Conservation (phyloP, 148 eudicot genomes). For the Chenopodium album region DNA sequence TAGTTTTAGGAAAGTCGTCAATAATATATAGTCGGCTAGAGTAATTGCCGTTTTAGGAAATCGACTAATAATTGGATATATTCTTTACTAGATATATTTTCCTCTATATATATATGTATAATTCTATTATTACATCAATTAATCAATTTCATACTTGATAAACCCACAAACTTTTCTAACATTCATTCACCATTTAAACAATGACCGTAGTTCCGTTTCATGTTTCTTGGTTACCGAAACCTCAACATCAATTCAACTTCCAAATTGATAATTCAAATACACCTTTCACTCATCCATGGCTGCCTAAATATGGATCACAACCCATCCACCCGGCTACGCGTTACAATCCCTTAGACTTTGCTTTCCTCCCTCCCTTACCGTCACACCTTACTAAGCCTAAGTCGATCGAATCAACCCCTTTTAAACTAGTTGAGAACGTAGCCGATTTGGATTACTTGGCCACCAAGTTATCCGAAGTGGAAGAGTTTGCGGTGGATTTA, state of each 20-base stretch:
- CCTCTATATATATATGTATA: no score
- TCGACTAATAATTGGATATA: no score
- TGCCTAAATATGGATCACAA: neutral
- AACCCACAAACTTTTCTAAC: no score
- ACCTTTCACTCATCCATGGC: neutral
- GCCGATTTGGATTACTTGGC: neutral
- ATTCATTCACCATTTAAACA: no score
- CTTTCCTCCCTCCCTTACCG: neutral
- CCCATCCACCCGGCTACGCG: constrained; percentile 3
- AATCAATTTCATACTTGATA: no score
- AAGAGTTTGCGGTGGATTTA: constrained; percentile 21
- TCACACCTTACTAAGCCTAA: neutral
- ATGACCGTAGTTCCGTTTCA: neutral
- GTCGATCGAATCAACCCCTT: neutral
- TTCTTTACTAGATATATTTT: no score
- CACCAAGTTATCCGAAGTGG: neutral
- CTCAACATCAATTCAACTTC: neutral
- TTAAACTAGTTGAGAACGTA: neutral
- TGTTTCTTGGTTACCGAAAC: constrained; percentile 1
- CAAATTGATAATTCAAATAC: neutral
- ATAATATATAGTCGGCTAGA: no score
- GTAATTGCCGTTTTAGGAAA: no score
- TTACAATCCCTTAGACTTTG: neutral
- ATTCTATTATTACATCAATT: no score
- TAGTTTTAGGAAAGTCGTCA: no score